Percentiles rank a stretch among this genome's conserved stretches.
Conservation (phyloP, 352 stramenopile species). For the Globisporangium cylindrosporum region DNA sequence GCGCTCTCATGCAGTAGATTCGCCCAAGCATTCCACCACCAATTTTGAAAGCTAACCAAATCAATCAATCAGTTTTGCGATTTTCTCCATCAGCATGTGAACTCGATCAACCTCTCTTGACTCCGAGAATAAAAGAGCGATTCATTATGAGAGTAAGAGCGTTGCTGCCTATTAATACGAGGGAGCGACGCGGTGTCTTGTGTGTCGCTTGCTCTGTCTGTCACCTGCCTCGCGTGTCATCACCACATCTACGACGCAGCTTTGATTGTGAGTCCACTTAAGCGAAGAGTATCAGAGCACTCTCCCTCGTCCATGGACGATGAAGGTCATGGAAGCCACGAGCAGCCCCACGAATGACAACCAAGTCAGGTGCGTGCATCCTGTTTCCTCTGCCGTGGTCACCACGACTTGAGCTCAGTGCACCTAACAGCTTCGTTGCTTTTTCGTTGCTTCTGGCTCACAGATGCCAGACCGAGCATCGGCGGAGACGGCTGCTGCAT, state of each 20-base stretch:
- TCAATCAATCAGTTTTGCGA: not conserved
- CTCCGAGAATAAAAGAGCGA: not conserved
- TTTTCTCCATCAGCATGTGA: not conserved
- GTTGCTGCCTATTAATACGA: not conserved
- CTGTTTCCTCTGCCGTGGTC: not conserved
- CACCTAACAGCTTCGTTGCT: not conserved
- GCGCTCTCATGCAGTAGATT: not conserved
- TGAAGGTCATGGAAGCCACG: constrained; percentile 4
- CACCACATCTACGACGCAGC: not conserved
- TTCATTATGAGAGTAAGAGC: not conserved
- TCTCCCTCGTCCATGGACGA: not conserved
- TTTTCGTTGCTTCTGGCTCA: not conserved
- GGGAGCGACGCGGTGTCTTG: not conserved
- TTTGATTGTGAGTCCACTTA: too few species aligned
- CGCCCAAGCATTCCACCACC: not conserved
- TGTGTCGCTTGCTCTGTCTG: not conserved
- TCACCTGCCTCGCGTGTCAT: not conserved
- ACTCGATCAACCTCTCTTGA: not conserved
- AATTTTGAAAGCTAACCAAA: not conserved
- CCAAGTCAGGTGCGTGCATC: not conserved
- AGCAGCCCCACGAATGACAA: not conserved
- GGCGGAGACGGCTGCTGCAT: constrained; percentile 23
- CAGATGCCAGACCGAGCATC: constrained; percentile 20
- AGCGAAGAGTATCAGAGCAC: not conserved
- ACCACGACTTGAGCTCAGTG: not conserved